Evolutionary conservation across 78 protist species (phyloP).

Genomic region (Chrysochromulina parva): DNA sequence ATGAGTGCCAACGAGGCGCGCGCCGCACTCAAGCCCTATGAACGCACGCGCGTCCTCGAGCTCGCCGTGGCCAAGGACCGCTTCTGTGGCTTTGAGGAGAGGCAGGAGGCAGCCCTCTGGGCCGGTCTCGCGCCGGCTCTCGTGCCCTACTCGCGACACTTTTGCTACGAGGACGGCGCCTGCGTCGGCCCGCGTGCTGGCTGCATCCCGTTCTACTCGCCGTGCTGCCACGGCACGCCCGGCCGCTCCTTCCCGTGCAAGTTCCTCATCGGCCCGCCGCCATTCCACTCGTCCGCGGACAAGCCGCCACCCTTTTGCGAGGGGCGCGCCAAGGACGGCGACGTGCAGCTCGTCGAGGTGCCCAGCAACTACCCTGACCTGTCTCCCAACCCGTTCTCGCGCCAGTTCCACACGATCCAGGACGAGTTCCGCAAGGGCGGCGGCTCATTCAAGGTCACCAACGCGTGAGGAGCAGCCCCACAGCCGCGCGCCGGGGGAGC

Average conservation of each 20-base stretch:
- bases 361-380: background rate
- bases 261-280: background rate
- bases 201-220: background rate
- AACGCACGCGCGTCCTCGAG: background rate
- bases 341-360: background rate
- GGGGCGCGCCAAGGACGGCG: too few species aligned
- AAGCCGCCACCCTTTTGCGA: too few species aligned
- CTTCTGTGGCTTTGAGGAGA: background rate
- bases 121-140: background rate
- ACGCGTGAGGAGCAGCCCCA: too few species aligned
- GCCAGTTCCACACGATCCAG: background rate
- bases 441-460: too few species aligned
- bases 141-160: background rate
- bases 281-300: background rate
- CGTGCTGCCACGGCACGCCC: slow-evolving; percentile 8
- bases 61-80: background rate
- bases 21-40: background rate
- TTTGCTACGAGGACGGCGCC: background rate
- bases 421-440: background rate
- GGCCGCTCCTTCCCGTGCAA: background rate
- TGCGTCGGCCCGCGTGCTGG: background rate
- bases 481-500: too few species aligned
- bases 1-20: background rate
- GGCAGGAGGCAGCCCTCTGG: background rate
- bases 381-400: background rate